These are phyloP conservation scores for Lipomyces sp. DNA, from an alignment of 805 yeast species.

Conservation along the genomic window DNA sequence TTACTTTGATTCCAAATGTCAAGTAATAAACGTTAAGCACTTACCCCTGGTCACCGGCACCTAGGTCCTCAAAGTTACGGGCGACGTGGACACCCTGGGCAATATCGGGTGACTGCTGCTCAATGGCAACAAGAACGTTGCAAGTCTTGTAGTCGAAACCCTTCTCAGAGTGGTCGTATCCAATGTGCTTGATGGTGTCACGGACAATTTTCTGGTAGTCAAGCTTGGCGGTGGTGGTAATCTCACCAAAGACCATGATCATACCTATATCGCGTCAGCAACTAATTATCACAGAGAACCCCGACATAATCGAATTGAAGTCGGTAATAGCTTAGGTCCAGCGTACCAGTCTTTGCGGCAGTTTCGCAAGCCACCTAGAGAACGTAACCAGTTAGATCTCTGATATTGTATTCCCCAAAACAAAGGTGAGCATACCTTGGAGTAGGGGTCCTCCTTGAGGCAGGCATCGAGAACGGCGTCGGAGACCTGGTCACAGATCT, in stretches of 20 bases:
- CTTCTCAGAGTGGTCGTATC: constrained; percentile 93
- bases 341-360: constrained; percentile 92
- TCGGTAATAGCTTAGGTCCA: neutral
- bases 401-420: neutral
- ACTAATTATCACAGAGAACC: too few species aligned
- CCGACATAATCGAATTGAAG: too few species aligned
- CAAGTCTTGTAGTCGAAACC: constrained; percentile 99
- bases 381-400: neutral
- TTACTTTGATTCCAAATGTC: neutral
- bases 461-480: constrained; percentile 99
- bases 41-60: constrained; percentile 96
- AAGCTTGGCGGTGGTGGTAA: constrained; percentile 92
- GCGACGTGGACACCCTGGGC: constrained; percentile 99
- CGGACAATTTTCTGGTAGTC: constrained; percentile 98
- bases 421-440: constrained; percentile 55
- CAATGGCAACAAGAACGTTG: constrained; percentile 98
- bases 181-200: constrained; percentile 98
- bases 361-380: constrained; percentile 91
- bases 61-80: constrained; percentile 90
- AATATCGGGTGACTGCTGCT: constrained; percentile 98
- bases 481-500: constrained; percentile 93
- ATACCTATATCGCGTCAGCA: constrained; percentile 48
- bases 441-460: constrained; percentile 90
- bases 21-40: neutral
- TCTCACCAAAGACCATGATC: constrained; percentile 99